A percentile compares a stretch with the other conserved stretches of the same genome.
Evolutionary conservation across 768 basidiomycete genomes (phyloP).

Genomic region (Russula dissimulans): DNA sequence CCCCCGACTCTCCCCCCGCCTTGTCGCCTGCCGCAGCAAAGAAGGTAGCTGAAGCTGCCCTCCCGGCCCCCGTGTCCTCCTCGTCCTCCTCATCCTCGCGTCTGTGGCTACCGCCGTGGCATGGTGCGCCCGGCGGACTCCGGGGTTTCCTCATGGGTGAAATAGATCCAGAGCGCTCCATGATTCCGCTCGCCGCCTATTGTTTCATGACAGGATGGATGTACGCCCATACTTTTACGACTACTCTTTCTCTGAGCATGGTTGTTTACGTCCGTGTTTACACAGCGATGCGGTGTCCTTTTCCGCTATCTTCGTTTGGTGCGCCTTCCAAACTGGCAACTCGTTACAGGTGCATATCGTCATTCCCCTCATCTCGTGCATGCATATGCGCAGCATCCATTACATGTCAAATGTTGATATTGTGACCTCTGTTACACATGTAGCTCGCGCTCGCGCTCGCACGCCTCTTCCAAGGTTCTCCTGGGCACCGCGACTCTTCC

Average conservation of each 20-base stretch:
- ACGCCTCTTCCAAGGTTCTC: conserved; percentile 54
- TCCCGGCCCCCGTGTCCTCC: conserved; percentile 8
- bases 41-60: conserved; percentile 3
- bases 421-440: neutral
- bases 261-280: neutral
- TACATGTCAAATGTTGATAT: neutral
- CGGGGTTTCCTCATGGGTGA: conserved; percentile 30
- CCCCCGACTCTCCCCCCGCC: neutral
- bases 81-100: neutral
- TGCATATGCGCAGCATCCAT: neutral
- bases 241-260: neutral
- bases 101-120: neutral
- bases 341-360: conserved; percentile 45
- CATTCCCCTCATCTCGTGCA: neutral
- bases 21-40: neutral
- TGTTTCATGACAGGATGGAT: conserved; percentile 78
- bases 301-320: conserved; percentile 76
- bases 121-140: conserved; percentile 24
- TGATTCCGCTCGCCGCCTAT: conserved; percentile 49
- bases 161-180: conserved; percentile 43
- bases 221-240: conserved; percentile 32
- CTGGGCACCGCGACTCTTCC: conserved; percentile 38
- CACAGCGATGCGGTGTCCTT: conserved; percentile 62
- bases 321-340: conserved; percentile 79
- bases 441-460: conserved; percentile 75